Evolutionary conservation across 192 early-diverging fungal genomes (phyloP).

Genomic region (Paraglomus occultum): DNA sequence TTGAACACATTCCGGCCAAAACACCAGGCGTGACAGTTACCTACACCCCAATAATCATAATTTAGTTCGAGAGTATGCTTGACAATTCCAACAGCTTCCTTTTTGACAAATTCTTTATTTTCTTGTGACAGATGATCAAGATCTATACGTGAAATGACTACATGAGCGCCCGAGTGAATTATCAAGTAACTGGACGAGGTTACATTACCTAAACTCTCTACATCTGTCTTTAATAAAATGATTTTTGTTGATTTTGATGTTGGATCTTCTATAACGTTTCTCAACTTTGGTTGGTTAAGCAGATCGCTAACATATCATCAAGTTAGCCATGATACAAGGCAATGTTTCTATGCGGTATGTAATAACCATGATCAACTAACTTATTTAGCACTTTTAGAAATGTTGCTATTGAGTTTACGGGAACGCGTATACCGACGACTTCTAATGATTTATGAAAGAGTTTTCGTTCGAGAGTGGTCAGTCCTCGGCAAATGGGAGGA

Average conservation of each 20-base stretch:
- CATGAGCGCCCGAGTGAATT: constrained; percentile 10
- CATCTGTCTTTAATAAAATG: constrained; percentile 46
- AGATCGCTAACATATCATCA: constrained; percentile 44
- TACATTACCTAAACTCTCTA: constrained; percentile 37
- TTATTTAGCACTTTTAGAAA: constrained; percentile 39
- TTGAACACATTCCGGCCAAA: background rate
- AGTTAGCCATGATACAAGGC: constrained; percentile 3
- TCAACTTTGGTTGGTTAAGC: constrained; percentile 60
- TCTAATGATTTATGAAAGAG: constrained; percentile 55
- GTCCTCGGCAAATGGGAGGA: constrained; percentile 63
- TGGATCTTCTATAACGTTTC: constrained; percentile 61
- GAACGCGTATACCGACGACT: constrained; percentile 64
- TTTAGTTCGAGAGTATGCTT: constrained; percentile 57
- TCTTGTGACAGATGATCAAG: constrained; percentile 49
- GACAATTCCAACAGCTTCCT: constrained; percentile 50
- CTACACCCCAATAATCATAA: constrained; percentile 90
- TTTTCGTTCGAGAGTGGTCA: constrained; percentile 60
- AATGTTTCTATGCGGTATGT: background rate
- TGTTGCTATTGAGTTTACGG: constrained; percentile 44
- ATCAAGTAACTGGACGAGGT: constrained; percentile 2
- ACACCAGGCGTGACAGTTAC: constrained; percentile 36
- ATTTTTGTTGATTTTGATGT: constrained; percentile 49
- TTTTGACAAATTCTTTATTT: constrained; percentile 48
- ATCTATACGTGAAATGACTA: constrained; percentile 23
- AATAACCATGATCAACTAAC: constrained; percentile 29